Conservation (phyloP, 148 eudicot genomes). For the Vaccinium vitisidaea region DNA sequence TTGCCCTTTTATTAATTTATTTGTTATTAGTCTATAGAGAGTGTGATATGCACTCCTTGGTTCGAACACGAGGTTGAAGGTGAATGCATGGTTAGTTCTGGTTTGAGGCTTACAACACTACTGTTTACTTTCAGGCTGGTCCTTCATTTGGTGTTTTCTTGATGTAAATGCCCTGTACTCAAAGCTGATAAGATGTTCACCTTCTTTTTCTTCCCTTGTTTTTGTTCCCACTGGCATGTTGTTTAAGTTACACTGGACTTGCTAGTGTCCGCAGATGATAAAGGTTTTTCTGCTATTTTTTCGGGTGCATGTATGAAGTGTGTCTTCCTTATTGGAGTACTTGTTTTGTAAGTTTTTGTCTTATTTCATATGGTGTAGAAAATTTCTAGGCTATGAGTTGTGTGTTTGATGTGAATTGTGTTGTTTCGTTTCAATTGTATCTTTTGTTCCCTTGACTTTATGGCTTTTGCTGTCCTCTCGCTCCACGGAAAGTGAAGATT, state of each 20-base stretch:
- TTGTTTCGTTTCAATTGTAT: neutral
- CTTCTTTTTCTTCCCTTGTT: neutral
- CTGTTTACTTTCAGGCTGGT: neutral
- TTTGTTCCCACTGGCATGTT: neutral
- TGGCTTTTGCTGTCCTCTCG: constrained; percentile 5
- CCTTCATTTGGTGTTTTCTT: neutral
- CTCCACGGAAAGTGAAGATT: constrained; percentile 21
- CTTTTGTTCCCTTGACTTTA: constrained; percentile 41
- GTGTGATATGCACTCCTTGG: neutral
- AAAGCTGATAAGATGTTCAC: neutral
- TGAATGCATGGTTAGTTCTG: neutral
- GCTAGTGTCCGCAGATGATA: neutral
- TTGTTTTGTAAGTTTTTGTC: neutral
- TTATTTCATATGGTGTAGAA: neutral
- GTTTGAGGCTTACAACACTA: neutral
- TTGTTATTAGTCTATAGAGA: neutral
- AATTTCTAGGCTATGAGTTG: neutral
- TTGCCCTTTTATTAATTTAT: neutral
- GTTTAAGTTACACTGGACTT: neutral
- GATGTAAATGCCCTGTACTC: neutral
- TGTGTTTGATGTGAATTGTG: neutral
- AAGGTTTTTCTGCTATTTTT: neutral
- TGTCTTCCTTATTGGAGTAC: too few relatives aligned
- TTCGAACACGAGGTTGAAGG: neutral
- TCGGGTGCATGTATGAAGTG: neutral